phyloP scores from a whole-genome alignment of 352 stramenopile genomes.

The Pilasporangium apinafurcum region DNA sequence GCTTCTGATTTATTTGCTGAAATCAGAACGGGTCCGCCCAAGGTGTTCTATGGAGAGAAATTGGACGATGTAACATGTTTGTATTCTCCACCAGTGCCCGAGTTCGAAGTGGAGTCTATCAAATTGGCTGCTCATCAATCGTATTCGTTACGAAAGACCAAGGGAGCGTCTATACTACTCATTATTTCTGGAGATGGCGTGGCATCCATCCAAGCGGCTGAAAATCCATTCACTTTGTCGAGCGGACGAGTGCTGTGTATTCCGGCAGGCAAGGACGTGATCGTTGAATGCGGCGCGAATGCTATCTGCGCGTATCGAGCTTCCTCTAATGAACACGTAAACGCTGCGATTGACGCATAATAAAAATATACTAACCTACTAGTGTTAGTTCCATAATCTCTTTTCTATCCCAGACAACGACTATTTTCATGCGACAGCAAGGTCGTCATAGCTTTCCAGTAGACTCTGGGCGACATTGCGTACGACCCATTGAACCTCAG shows the following conservation, averaged over 20 bases:
- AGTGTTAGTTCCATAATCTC: too few species aligned
- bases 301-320: slow-evolving; percentile 39
- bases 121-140: slow-evolving; percentile 24
- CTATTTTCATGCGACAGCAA: slow-evolving; percentile 12
- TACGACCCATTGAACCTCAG: slow-evolving; percentile 74
- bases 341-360: too few species aligned
- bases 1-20: slow-evolving; percentile 10
- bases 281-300: slow-evolving; percentile 23
- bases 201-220: neutral
- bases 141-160: slow-evolving; percentile 24
- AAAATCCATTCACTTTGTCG: neutral
- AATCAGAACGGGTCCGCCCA: slow-evolving; percentile 40
- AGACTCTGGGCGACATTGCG: slow-evolving; percentile 63
- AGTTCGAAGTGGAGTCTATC: slow-evolving; percentile 88
- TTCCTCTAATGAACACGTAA: slow-evolving; percentile 40
- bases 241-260: slow-evolving; percentile 51
- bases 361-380: too few species aligned
- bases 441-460: slow-evolving; percentile 46
- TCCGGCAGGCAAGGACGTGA: slow-evolving; percentile 30
- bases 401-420: neutral
- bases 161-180: slow-evolving; percentile 49
- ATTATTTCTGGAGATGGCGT: slow-evolving; percentile 31
- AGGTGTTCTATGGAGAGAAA: slow-evolving; percentile 41
- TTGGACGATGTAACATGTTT: slow-evolving; percentile 60
- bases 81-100: slow-evolving; percentile 87